Percentiles rank a stretch among this genome's conserved stretches.
phyloP scores from a whole-genome alignment of 805 yeast genomes.

The Pichia californica region DNA sequence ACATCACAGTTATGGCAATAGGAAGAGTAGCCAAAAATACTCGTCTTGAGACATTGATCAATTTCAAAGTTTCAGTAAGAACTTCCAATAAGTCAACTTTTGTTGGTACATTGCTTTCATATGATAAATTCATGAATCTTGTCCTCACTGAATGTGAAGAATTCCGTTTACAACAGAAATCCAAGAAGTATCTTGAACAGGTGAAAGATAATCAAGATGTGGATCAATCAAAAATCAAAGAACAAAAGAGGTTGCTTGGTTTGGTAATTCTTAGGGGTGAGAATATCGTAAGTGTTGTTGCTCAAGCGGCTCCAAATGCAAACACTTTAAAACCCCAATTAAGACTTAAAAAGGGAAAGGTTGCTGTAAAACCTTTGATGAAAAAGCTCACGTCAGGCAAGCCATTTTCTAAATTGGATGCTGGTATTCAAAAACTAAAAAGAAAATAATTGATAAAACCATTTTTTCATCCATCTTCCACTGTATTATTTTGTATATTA shows the following conservation, averaged over 20 bases:
- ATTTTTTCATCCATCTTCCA: background rate
- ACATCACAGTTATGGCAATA: constrained; percentile 5
- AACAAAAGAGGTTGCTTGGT: constrained; percentile 74
- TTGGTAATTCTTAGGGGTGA: constrained; percentile 84
- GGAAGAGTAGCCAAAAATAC: constrained; percentile 34
- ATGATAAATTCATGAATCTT: constrained; percentile 83
- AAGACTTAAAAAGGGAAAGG: constrained; percentile 28
- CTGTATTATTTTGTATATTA: background rate
- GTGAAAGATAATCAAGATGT: constrained; percentile 12
- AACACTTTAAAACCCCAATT: constrained; percentile 25
- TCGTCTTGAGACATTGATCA: constrained; percentile 54
- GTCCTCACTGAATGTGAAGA: constrained; percentile 84
- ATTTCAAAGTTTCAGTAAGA: constrained; percentile 65
- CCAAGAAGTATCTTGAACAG: constrained; percentile 30
- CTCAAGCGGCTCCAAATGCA: constrained; percentile 56
- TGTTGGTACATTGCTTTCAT: constrained; percentile 77
- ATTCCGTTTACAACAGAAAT: constrained; percentile 63
- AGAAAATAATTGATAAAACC: background rate
- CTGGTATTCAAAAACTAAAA: constrained; percentile 11
- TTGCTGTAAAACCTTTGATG: constrained; percentile 26
- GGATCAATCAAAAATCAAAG: constrained; percentile 37
- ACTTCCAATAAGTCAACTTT: constrained; percentile 74
- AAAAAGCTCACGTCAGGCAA: constrained; percentile 19
- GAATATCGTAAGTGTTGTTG: constrained; percentile 63
- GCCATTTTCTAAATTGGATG: constrained; percentile 1